These are phyloP conservation scores for Bacidia gigantensis DNA, from an alignment of 495 filamentous ascomycete species.

Conservation along the genomic window DNA sequence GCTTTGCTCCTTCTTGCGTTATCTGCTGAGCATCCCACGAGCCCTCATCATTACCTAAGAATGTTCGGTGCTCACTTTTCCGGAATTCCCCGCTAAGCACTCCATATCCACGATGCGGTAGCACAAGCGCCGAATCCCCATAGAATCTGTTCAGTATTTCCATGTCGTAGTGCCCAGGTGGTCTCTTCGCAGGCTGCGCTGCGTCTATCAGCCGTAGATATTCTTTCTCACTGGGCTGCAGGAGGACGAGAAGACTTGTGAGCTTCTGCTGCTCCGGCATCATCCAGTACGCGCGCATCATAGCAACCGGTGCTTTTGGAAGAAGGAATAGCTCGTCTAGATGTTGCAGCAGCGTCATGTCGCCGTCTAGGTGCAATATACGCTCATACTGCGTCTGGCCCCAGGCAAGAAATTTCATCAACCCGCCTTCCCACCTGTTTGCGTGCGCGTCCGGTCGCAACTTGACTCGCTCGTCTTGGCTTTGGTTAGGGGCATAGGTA, in stretches of 20 bases:
- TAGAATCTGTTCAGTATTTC: slow-evolving; percentile 65
- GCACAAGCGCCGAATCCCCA: slow-evolving; percentile 47
- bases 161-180: slow-evolving; percentile 44
- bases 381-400: slow-evolving; percentile 54
- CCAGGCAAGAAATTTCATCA: slow-evolving; percentile 59
- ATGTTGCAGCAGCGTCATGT: slow-evolving; percentile 42
- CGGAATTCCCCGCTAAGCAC: slow-evolving; percentile 62
- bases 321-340: slow-evolving; percentile 67
- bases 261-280: slow-evolving; percentile 26
- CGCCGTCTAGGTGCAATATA: slow-evolving; percentile 55
- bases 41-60: slow-evolving; percentile 41
- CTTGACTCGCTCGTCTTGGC: background rate
- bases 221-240: slow-evolving; percentile 44
- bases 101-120: slow-evolving; percentile 63
- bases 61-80: slow-evolving; percentile 38
- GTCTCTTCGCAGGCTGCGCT: slow-evolving; percentile 16
- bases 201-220: slow-evolving; percentile 38
- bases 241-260: slow-evolving; percentile 48
- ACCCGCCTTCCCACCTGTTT: slow-evolving; percentile 46
- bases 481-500: background rate
- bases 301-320: slow-evolving; percentile 44
- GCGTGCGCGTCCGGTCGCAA: background rate
- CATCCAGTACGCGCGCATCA: slow-evolving; percentile 59
- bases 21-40: slow-evolving; percentile 54
- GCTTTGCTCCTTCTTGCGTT: slow-evolving; percentile 47